phyloP scores from a whole-genome alignment of 495 filamentous ascomycete genomes.

The Penicillium salamii region DNA sequence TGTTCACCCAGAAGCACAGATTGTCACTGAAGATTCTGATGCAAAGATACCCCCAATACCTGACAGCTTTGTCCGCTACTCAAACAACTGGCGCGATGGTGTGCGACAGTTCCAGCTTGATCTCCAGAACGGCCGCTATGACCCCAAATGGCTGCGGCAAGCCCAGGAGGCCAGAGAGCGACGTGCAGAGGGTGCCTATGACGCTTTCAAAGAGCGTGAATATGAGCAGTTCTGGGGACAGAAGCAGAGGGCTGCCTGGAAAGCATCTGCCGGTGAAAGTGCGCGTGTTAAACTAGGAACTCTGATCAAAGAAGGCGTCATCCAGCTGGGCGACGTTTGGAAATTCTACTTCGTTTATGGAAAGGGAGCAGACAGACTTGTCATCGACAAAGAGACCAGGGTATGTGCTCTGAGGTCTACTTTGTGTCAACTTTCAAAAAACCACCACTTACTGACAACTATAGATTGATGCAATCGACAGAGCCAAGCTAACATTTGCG shows the following conservation, averaged over 20 bases:
- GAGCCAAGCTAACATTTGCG: constrained; percentile 34
- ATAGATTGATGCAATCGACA: constrained; percentile 39
- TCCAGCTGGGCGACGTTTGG: constrained; percentile 53
- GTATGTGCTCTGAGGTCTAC: constrained; percentile 22
- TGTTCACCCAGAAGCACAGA: constrained; percentile 35
- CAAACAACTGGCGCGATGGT: constrained; percentile 47
- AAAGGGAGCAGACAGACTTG: constrained; percentile 22
- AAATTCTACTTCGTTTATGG: constrained; percentile 37
- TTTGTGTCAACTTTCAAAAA: too few relatives aligned
- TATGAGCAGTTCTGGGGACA: constrained; percentile 72
- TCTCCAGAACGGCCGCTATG: constrained; percentile 58
- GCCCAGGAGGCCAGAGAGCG: constrained; percentile 61
- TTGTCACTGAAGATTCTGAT: constrained; percentile 26
- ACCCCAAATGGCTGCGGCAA: constrained; percentile 62
- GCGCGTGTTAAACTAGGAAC: constrained; percentile 47
- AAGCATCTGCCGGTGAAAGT: constrained; percentile 45
- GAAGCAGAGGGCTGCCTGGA: constrained; percentile 47
- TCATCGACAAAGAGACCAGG: constrained; percentile 50
- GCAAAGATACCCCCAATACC: constrained; percentile 39
- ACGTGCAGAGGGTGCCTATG: constrained; percentile 65
- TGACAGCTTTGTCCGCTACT: constrained; percentile 47
- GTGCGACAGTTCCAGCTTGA: constrained; percentile 57
- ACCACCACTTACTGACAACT: constrained; percentile 6
- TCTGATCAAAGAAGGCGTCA: constrained; percentile 42
- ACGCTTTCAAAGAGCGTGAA: constrained; percentile 62